Evolutionary conservation across 202 grass and related monocot genomes (phyloP), one percentile per base, ranked within the genome.

Genomic region (Digitaria exilis): DNA sequence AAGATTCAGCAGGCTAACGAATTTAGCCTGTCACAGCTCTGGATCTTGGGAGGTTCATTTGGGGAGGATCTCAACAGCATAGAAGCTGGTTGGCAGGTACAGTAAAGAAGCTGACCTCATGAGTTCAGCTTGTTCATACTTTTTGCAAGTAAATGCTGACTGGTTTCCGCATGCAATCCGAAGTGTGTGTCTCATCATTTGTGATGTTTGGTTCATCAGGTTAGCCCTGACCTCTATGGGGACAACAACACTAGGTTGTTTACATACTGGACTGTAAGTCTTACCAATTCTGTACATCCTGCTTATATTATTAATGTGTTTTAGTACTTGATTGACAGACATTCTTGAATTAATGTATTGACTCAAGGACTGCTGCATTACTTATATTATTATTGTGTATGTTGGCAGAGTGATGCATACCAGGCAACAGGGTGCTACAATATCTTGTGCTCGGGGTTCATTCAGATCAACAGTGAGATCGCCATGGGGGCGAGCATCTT

Each of bases 81-180:
- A 45, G 90, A 97, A 84, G 94, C 88, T 19, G 94, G 92, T 7
- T 94, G 92, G 94, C 92, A 94, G 94, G 92, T 97, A 87, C 8
- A 32, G 75, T 0, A 14, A 70, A 57, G 19, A 72, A 64, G 15
- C 34, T 57, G 63, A 72, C 14, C 54, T 89, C 37, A 15, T 64
- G 62, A 59, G 11, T 60, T 72, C 34, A 41, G 9, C 13, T 21
- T 55, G 17, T 51, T 76, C 42, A 22, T 69, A 2, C 43, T 54
- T 46, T 0, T 7, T 12, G 12, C 9, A 12, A 66, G 17, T 54
- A 65, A 81, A 48, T 75, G 60, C 22, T 24, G 16, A 62, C 39
- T 1, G 9, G 37, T 55, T 73, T 77, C 9, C 0, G 11, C 14
- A 65, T 80, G 59, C 37, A 74, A 75, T 42, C 42, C 46, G 6